Base-by-base conservation (phyloP, 1,284 basidiomycete species). In the Volvariella surrecta region DNA sequence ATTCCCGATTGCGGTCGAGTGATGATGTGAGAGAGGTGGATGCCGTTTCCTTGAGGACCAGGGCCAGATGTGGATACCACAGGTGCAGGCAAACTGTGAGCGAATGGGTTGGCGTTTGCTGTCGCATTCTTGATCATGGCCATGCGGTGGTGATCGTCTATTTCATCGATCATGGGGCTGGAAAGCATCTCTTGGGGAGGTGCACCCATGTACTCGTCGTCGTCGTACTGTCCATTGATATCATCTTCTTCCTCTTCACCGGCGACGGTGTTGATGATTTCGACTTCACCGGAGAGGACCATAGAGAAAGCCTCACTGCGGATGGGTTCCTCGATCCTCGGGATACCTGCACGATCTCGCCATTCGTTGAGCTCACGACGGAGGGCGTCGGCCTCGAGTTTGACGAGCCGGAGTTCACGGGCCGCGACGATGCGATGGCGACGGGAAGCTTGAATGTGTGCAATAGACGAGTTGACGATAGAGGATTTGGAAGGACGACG, bases 401-500 rank as follows among this genome's bases (percentile, higher is more conserved):
- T 83, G 56, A 93, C 59, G 41, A 78, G 60, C 44, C 88, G 82
- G 40, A 92, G 71, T 58, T 91, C 82, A 51, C 80, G 76, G 9
- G 85, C 75, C 17, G 89, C 88, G 44, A 88, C 68, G 35, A 84
- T 65, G 45, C 89, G 80, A 57, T 89, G 85, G 40, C 87, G 74
- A 48, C 90, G 80, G 43, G 85, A 82, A 39, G 83, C 78, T 56
- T 86, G 82, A 52, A 93, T 77, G 60, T 92, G 82, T 0, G 86
- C 79, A 58, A 93, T 92, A 48, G 79, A 84, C 38, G 86, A 90
- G 67, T 94, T 95, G 62, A 97, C 92, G 59, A 96, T 95, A 47
- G 88, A 85, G 13, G 86, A 89, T 67, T 97, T 97, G 61, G 87
- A 91, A 1, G 92, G 93, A 37, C 93, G 82, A 50, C 91, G 84